phyloP scores from a whole-genome alignment of 1,284 basidiomycete genomes.

The Boletus albobrunnescens region DNA sequence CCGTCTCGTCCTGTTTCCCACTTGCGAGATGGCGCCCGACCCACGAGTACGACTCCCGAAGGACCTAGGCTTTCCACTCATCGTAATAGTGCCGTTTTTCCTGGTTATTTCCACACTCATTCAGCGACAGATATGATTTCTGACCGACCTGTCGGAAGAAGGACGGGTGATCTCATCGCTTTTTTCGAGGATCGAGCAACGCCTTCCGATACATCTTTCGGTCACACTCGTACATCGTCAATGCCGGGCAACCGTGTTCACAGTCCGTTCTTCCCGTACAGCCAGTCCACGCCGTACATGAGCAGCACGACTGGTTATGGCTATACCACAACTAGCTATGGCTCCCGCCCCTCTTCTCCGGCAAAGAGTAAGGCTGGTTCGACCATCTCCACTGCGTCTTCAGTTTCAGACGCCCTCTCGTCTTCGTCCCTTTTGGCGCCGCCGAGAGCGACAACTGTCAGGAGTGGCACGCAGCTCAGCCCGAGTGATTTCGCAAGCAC shows the following conservation, averaged over 20 bases:
- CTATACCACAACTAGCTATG: constrained; percentile 29
- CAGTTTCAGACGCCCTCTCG: constrained; percentile 30
- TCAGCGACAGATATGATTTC: constrained; percentile 25
- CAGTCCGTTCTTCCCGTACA: constrained; percentile 48
- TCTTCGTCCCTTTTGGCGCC: constrained; percentile 41
- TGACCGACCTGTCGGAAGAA: constrained; percentile 46
- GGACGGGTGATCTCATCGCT: constrained; percentile 67
- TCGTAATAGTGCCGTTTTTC: constrained; percentile 24
- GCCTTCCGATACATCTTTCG: constrained; percentile 29
- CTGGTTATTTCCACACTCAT: constrained; percentile 26
- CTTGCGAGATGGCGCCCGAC: constrained; percentile 32
- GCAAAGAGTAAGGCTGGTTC: constrained; percentile 41
- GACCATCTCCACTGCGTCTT: constrained; percentile 24
- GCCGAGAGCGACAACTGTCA: constrained; percentile 28
- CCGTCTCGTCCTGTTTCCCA: constrained; percentile 45
- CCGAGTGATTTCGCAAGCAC: constrained; percentile 36
- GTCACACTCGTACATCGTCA: constrained; percentile 52
- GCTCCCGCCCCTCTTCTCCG: constrained; percentile 45
- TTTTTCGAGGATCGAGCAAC: constrained; percentile 60
- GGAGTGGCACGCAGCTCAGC: constrained; percentile 26
- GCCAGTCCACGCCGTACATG: constrained; percentile 42
- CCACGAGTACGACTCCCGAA: constrained; percentile 38
- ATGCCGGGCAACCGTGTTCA: constrained; percentile 50
- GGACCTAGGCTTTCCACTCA: constrained; percentile 39
- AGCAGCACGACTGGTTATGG: constrained; percentile 30